Base-by-base conservation (phyloP, 2,329 filamentous ascomycete genomes). In the Cladosporium sp. region DNA sequence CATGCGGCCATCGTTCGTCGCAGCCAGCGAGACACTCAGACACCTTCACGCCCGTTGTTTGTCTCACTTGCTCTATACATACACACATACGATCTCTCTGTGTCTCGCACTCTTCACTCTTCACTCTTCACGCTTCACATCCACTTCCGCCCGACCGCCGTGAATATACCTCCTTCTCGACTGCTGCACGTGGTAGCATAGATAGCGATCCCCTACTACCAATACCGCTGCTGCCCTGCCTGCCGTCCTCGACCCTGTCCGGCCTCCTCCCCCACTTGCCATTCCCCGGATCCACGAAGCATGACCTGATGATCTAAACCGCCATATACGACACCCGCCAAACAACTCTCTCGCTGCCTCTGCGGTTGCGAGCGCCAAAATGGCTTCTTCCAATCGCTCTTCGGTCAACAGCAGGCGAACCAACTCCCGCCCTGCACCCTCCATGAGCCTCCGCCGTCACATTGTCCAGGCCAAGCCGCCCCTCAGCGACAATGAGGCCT, bases 401-500 rank as follows among this genome's bases (percentile, higher is more conserved):
- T 74, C 72, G 61, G 68, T 75, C 63, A 74, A 75, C 70, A 73
- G 73, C 59, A 76, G 77, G 66, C 77, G 78, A 65, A 74, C 81
- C 65, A 79, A 79, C 76, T 82, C 78, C 67, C 72, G 81, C 66
- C 77, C 78, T 68, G 74, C 76, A 43, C 74, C 76, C 28, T 78
- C 80, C 34, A 72, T 71, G 48, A 73, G 77, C 58, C 63, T 65
- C 8, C 74, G 78, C 51, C 76, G 78, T 70, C 79, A 79, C 53
- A 71, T 74, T 65, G 78, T 76, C 56, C 76, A 76, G 61, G 75
- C 76, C 66, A 71, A 69, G 77, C 64, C 74, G 64, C 70, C 74
- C 64, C 76, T 83, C 64, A 74, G 76, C 67, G 75, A 83, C 76
- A 91, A 96, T 72, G 92, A 97, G 79, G 93, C 92, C 75, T 97